Evolutionary conservation across 306 rosid genomes (phyloP).

Genomic region (Begonia masoniana): DNA sequence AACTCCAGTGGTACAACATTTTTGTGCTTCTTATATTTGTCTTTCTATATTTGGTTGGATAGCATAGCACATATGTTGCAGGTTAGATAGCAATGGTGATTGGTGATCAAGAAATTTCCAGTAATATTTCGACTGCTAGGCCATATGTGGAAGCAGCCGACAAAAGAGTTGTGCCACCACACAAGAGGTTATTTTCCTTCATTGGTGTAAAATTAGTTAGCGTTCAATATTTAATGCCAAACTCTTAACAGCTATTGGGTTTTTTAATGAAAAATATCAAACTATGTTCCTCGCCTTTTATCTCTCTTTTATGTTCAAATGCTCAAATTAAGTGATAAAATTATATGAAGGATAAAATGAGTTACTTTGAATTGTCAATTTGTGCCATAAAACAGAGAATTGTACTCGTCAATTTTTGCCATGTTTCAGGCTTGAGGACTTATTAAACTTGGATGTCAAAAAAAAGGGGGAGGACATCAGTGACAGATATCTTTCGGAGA

Average conservation of each 20-base stretch:
- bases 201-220: neutral
- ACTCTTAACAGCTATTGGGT: conserved; percentile 4
- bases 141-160: conserved; percentile 21
- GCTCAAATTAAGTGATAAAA: too few relatives aligned
- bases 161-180: conserved; percentile 20
- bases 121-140: conserved; percentile 16
- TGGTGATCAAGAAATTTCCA: conserved; percentile 22
- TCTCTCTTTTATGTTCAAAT: too few relatives aligned
- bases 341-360: too few relatives aligned
- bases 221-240: neutral
- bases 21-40: too few relatives aligned
- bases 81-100: conserved; percentile 24
- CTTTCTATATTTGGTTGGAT: too few relatives aligned
- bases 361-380: too few relatives aligned
- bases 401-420: conserved; percentile 73
- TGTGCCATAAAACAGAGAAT: conserved; percentile 31
- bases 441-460: conserved; percentile 76
- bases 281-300: too few relatives aligned
- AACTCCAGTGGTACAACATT: too few relatives aligned
- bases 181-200: conserved; percentile 21
- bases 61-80: conserved; percentile 21
- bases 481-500: too few relatives aligned
- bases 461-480: conserved; percentile 41
- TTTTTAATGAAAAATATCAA: neutral
- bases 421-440: conserved; percentile 89